phyloP scores from a whole-genome alignment of 805 yeast species.

The Candida quercuum region DNA sequence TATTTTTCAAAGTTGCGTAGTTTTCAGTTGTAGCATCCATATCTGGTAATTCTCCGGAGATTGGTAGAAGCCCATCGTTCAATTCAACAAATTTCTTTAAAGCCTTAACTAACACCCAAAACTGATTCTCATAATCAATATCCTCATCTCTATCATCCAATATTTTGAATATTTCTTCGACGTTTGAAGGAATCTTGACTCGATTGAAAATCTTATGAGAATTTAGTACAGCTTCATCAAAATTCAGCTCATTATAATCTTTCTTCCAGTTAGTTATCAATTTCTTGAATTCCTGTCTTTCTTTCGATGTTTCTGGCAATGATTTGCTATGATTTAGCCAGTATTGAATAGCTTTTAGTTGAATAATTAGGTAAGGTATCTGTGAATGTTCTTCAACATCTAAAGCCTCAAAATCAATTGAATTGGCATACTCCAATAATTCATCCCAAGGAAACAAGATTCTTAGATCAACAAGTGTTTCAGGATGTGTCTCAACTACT shows the following conservation, averaged over 20 bases:
- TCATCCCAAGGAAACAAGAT: constrained; percentile 72
- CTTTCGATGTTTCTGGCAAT: constrained; percentile 33
- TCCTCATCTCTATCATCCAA: constrained; percentile 9
- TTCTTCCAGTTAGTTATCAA: constrained; percentile 33
- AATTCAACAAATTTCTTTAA: constrained; percentile 43
- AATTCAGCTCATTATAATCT: constrained; percentile 32
- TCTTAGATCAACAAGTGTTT: constrained; percentile 56
- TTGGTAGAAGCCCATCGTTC: constrained; percentile 45
- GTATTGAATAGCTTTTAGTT: constrained; percentile 45
- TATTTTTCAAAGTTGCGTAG: constrained; percentile 50
- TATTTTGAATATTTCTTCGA: constrained; percentile 21
- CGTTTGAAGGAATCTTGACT: constrained; percentile 26
- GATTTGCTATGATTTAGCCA: constrained; percentile 30
- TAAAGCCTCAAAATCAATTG: constrained; percentile 42
- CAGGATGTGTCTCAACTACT: constrained; percentile 74
- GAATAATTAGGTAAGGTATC: constrained; percentile 63
- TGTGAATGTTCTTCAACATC: constrained; percentile 45
- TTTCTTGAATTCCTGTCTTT: constrained; percentile 35
- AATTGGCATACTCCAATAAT: constrained; percentile 42
- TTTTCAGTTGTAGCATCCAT: constrained; percentile 74
- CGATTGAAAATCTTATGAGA: constrained; percentile 37
- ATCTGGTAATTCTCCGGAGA: constrained; percentile 76
- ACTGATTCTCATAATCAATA: background rate
- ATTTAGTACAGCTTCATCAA: constrained; percentile 45
- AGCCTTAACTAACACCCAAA: constrained; percentile 62